Evolutionary conservation across 2,329 filamentous ascomycete genomes (phyloP).

Genomic region (Fusarium devonianum): DNA sequence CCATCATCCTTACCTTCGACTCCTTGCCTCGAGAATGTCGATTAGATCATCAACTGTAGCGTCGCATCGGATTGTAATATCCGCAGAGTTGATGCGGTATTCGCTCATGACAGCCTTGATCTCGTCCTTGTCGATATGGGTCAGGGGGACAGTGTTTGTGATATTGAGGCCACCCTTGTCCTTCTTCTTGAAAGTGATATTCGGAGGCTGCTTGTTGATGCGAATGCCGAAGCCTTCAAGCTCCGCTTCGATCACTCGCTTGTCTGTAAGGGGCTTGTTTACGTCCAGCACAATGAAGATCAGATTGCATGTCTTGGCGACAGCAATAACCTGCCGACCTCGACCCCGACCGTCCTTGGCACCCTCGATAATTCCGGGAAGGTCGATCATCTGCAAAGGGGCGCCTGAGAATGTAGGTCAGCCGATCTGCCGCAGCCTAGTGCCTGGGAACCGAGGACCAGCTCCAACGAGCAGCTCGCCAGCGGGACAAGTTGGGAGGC

Average conservation of each 20-base stretch:
- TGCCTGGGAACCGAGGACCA: constrained; percentile 12
- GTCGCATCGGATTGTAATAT: constrained; percentile 97
- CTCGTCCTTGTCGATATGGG: constrained; percentile 93
- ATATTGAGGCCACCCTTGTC: constrained; percentile 97
- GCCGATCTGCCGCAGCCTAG: constrained; percentile 22
- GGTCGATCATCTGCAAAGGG: constrained; percentile 96
- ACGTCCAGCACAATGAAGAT: constrained; percentile 99
- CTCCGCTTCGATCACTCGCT: constrained; percentile 92
- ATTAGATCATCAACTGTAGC: constrained; percentile 97
- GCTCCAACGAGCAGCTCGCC: constrained; percentile 9
- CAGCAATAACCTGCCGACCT: constrained; percentile 97
- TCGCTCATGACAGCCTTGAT: constrained; percentile 98
- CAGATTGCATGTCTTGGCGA: constrained; percentile 97
- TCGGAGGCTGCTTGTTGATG: constrained; percentile 96
- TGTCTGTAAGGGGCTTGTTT: constrained; percentile 97
- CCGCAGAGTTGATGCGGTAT: constrained; percentile 94
- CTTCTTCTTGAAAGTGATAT: constrained; percentile 99
- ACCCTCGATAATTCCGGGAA: constrained; percentile 98
- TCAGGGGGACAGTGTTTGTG: constrained; percentile 90
- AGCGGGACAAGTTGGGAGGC: constrained; percentile 30
- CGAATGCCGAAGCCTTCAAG: constrained; percentile 97
- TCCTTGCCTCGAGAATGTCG: constrained; percentile 92
- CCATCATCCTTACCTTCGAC: constrained; percentile 58
- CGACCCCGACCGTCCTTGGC: constrained; percentile 98
- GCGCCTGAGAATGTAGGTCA: constrained; percentile 61